phyloP scores from a whole-genome alignment of 495 filamentous ascomycete genomes.

The Acidomyces sp. region DNA sequence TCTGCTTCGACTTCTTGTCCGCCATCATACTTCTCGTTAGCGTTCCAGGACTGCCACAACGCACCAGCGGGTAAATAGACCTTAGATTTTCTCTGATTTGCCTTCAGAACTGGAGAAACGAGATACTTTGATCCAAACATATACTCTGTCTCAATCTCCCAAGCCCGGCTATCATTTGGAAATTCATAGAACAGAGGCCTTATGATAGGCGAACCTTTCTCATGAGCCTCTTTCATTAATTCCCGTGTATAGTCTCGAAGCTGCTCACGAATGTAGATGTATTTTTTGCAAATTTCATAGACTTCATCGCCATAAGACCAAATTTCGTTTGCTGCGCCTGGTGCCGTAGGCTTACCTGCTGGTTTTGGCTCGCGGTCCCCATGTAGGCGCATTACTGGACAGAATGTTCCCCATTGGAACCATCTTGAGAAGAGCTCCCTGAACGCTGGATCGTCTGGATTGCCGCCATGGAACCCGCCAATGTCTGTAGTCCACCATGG shows the following conservation, averaged over 20 bases:
- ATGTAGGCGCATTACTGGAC: conserved; percentile 47
- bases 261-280: conserved; percentile 39
- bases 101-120: conserved; percentile 36
- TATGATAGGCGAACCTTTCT: conserved; percentile 43
- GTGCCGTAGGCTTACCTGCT: neutral
- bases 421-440: conserved; percentile 45
- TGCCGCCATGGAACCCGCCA: conserved; percentile 46
- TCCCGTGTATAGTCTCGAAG: conserved; percentile 38
- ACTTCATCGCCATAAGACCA: conserved; percentile 46
- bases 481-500: conserved; percentile 51
- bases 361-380: conserved; percentile 41
- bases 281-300: conserved; percentile 43
- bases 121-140: conserved; percentile 44
- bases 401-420: conserved; percentile 51
- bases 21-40: too few relatives aligned
- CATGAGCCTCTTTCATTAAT: conserved; percentile 42
- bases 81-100: too few relatives aligned
- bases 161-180: conserved; percentile 34
- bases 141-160: conserved; percentile 42
- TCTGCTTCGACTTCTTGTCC: too few relatives aligned
- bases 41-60: too few relatives aligned
- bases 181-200: conserved; percentile 46
- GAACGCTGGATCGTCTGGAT: conserved; percentile 39
- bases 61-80: too few relatives aligned
- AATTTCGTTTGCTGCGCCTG: conserved; percentile 41